These are phyloP conservation scores for Pyronema domesticum DNA, from an alignment of 495 filamentous ascomycete genomes.

Conservation along the genomic window DNA sequence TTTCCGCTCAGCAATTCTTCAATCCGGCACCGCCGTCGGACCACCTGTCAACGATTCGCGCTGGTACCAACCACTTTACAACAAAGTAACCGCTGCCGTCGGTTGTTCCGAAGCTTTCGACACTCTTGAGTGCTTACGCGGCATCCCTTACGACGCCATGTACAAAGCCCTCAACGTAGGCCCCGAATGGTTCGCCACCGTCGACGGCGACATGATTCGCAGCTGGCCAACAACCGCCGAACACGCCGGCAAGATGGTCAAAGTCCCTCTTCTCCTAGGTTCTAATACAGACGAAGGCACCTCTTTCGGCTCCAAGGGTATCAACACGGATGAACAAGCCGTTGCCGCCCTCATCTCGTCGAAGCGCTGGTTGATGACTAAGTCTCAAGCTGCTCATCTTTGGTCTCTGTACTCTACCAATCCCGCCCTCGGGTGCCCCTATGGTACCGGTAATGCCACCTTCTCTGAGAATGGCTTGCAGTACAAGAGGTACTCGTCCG, in stretches of 20 bases:
- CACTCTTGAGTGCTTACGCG: constrained; percentile 32
- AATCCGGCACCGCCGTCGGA: constrained; percentile 32
- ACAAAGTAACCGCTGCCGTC: constrained; percentile 27
- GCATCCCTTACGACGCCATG: constrained; percentile 29
- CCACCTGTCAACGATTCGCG: constrained; percentile 22
- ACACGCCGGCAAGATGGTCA: constrained; percentile 28
- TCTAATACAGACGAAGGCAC: constrained; percentile 36
- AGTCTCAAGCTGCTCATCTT: constrained; percentile 21
- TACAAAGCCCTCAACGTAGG: constrained; percentile 28
- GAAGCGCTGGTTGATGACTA: constrained; percentile 3
- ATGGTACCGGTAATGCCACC: constrained; percentile 28
- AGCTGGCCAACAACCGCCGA: constrained; percentile 27
- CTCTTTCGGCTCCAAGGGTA: constrained; percentile 29
- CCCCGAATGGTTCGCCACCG: constrained; percentile 27
- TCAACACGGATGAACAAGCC: constrained; percentile 31
- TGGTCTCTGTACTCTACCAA: constrained; percentile 35
- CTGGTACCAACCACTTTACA: constrained; percentile 28
- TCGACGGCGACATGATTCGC: constrained; percentile 36
- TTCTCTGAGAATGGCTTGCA: constrained; percentile 31
- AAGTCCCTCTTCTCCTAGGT: constrained; percentile 32
- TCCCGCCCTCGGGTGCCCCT: constrained; percentile 30
- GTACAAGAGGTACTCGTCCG: constrained; percentile 37
- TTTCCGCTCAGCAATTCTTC: constrained; percentile 31
- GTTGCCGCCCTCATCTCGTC: constrained; percentile 15
- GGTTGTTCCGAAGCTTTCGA: constrained; percentile 28